Base-by-base conservation (phyloP, 805 yeast genomes). In the Lipomyces sp. region DNA sequence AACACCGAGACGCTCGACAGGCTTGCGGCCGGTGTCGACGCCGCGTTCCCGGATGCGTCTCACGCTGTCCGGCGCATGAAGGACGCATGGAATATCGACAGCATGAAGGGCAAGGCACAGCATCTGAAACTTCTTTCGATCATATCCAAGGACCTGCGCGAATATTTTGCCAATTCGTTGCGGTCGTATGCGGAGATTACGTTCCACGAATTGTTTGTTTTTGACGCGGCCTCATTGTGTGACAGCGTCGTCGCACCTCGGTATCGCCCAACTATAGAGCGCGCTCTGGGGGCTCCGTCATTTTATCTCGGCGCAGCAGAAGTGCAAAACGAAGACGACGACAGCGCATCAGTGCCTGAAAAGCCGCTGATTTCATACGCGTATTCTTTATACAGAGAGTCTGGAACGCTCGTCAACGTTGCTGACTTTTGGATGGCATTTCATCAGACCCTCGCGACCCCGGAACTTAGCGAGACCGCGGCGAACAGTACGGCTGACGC, bases 391-490 rank as follows among this genome's bases (percentile, higher is more conserved):
- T 56, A 57, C 29, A 44, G 47, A 16, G 61, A 57, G 34, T 53
- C 60, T 6, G 56, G 55, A 6, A 21, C 45, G 19, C 29, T 48
- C 21, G 45, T 57, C 19, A 57, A 57, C 26, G 21, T 45, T n/a
- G 48, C 44, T 34, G 61, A 57, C 24, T 57, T 39, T 33, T 57
- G 48, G 51, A 31, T 14, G 16, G 61, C 61, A n/a, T 57, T 57
- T 34, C 45, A 42, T 28, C 53, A 54, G 24, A 26, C 23, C 16
- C 10, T 26, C 24, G 13, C 14, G 5, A 6, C 40, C 2, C 19
- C 32, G 16, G 31, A 13, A 23, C 21, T 35, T 21, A 22, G 22
- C 18, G 21, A 26, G 34, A 11, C n/a, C 26, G 42, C 16, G 18
- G 42, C n/a, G 28, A 16, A 39, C 18, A 49, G 19, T 18, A 26